Evolutionary conservation across 495 filamentous ascomycete species (phyloP), one percentile per base, ranked within the genome.

Genomic region (Hypomontagnella submonticulosa): DNA sequence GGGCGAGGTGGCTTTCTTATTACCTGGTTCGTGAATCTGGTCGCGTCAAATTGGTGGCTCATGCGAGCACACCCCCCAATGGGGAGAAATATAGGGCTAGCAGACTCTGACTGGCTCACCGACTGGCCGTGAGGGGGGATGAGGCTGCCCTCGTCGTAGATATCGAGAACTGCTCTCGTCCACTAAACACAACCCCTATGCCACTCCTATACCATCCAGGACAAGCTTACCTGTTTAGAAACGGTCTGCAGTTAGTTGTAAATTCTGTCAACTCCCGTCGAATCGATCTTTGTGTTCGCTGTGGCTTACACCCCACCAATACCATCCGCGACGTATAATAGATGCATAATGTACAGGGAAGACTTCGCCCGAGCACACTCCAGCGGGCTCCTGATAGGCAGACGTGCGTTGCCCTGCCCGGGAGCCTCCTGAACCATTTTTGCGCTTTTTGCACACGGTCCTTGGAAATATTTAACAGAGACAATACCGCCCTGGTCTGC

Each of bases 241-340:
- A 16, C 30, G 33, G 18, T 58, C 65, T 68, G 65, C 55, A 68
- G 48, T 47, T 55, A 38, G 30, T 36, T 59, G 49, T 36, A 42
- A 48, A 15, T 51, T 36, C 55, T 69, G 66, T 32, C 42, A 40
- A 27, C 36, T 63, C 66, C 55, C 60, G 66, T 69, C 60, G 60
- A 69, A 69, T 69, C 66, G 66, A 64, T 64, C 36, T 30, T 50
- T 61, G 60, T 61, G 56, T 40, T 69, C 61, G 61, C 66, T 56
- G 50, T 69, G 66, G 60, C 56, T 69, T 61, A 57, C 60, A 63
- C 65, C 60, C 66, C 60, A 57, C 66, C 66, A 69, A 64, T 69
- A 60, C 60, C 60, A 52, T 51, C 32, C 30, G 46, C 55, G 18
- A 41, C 60, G 60, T 69, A 64, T 64, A 57, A 36, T 34, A 27